These are phyloP conservation scores for Aureobasidium sp. DNA, from an alignment of 2,329 filamentous ascomycete genomes.

Conservation along the genomic window DNA sequence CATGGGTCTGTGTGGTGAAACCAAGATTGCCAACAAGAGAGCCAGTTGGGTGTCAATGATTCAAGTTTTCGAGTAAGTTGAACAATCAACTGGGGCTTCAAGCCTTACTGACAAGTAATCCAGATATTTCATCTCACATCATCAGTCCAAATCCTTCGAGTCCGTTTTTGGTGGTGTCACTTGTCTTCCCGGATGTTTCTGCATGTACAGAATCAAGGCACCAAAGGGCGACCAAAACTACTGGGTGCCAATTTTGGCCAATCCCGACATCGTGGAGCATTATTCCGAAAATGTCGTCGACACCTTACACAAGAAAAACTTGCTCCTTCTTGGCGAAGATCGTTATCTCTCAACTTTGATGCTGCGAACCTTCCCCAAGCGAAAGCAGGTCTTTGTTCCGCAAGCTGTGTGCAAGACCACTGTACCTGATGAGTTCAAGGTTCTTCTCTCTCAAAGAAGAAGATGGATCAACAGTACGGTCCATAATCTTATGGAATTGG, in stretches of 20 bases:
- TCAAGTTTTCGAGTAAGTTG: constrained; percentile 73
- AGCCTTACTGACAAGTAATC: neutral
- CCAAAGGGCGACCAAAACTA: constrained; percentile 98
- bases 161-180: constrained; percentile 98
- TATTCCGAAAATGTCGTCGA: constrained; percentile 99
- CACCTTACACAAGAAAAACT: constrained; percentile 94
- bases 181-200: constrained; percentile 97
- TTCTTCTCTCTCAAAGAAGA: constrained; percentile 86
- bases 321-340: constrained; percentile 86
- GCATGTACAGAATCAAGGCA: constrained; percentile 99
- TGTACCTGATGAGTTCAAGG: constrained; percentile 85
- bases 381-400: constrained; percentile 96
- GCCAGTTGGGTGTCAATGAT: constrained; percentile 94
- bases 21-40: constrained; percentile 98
- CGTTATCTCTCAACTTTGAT: constrained; percentile 94
- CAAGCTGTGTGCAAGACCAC: constrained; percentile 99
- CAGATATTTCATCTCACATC: constrained; percentile 91
- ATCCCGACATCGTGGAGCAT: constrained; percentile 97
- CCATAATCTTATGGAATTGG: constrained; percentile 96
- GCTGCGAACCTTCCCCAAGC: constrained; percentile 97
- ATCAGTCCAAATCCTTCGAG: constrained; percentile 93
- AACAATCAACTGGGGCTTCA: neutral
- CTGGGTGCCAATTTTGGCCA: constrained; percentile 97
- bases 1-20: constrained; percentile 98
- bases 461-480: constrained; percentile 99